These are phyloP conservation scores for Kalanchoe fedtschenkoi DNA, from an alignment of 164 flowering plant species.

Conservation along the genomic window DNA sequence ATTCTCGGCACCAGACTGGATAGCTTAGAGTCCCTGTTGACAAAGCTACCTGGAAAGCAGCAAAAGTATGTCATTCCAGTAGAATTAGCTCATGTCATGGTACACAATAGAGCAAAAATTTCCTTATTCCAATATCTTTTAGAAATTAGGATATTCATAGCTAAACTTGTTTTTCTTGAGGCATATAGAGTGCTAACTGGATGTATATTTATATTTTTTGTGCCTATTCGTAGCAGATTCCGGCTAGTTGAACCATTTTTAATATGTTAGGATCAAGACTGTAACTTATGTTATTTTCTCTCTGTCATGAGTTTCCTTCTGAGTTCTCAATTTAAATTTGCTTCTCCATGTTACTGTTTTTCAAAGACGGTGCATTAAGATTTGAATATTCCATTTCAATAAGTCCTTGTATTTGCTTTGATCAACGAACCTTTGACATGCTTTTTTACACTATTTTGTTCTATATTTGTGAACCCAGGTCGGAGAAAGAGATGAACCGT, in stretches of 20 bases:
- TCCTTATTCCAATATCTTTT: background rate
- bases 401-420: background rate
- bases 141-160: background rate
- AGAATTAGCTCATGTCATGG: background rate
- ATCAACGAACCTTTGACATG: background rate
- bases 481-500: constrained; percentile 8
- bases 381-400: background rate
- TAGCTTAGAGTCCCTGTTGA: constrained; percentile 56
- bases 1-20: constrained; percentile 81
- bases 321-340: background rate
- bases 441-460: background rate
- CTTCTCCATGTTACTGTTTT: background rate
- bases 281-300: background rate
- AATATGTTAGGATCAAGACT: background rate
- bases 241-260: background rate
- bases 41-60: constrained; percentile 69
- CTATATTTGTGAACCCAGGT: constrained; percentile 1
- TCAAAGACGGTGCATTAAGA: background rate
- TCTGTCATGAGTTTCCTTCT: background rate
- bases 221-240: background rate
- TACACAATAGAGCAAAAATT: background rate
- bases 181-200: background rate
- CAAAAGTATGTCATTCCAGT: constrained; percentile 40
- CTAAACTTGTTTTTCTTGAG: background rate
- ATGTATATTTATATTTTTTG: background rate